Conservation (phyloP, 352 stramenopile species). For the Pythium rhizo-oryzae region DNA sequence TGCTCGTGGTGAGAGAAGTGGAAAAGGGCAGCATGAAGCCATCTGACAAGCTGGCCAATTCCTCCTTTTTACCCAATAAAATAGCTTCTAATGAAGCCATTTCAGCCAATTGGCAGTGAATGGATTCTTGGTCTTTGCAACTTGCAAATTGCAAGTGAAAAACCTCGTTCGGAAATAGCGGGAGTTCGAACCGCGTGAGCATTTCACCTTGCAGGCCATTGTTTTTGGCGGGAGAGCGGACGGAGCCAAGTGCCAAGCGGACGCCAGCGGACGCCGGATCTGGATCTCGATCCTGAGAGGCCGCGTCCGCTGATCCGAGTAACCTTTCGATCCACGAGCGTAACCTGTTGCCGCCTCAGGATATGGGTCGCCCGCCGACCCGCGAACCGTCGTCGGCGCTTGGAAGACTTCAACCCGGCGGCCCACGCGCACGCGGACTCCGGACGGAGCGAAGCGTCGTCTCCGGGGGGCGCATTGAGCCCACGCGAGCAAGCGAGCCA, state of each 20-base stretch:
- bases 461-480: slow-evolving; percentile 1
- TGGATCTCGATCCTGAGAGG: slow-evolving; percentile 4
- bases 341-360: not conserved
- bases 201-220: not conserved
- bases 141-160: too few relatives aligned
- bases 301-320: not conserved
- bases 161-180: not conserved
- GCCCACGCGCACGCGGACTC: too few relatives aligned
- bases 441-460: slow-evolving; percentile 7
- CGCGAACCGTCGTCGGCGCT: slow-evolving; percentile 11
- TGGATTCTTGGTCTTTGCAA: not conserved
- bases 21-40: slow-evolving; percentile 30
- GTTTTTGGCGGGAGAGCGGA: slow-evolving; percentile 20
- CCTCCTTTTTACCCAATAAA: not conserved
- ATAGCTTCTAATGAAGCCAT: too few relatives aligned
- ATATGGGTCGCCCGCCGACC: slow-evolving; percentile 2
- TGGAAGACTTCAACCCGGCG: slow-evolving; percentile 19
- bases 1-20: slow-evolving; percentile 1
- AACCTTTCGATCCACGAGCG: slow-evolving; percentile 5
- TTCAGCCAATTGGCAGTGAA: not conserved
- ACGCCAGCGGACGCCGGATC: slow-evolving; percentile 11
- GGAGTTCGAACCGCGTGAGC: not conserved
- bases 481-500: not conserved
- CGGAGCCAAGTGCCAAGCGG: not conserved
- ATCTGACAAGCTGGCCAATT: slow-evolving; percentile 9